Evolutionary conservation across 73 alveolate species (phyloP).

Genomic region (Tetrahymena thermophila): DNA sequence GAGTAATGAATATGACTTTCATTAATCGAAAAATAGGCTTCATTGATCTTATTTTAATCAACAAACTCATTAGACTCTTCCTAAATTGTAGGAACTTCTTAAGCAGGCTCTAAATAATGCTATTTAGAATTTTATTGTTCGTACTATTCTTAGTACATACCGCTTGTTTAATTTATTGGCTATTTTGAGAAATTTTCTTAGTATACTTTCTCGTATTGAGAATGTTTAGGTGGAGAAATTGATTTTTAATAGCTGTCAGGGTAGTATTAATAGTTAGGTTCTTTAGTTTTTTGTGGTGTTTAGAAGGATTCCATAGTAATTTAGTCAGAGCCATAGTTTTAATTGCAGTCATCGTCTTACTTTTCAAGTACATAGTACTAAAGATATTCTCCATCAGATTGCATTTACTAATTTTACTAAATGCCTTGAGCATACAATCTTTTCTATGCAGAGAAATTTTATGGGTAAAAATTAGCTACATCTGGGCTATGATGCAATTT

Average conservation of each 20-base stretch:
- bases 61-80: not conserved
- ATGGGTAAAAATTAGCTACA: not conserved
- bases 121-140: not conserved
- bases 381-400: not conserved
- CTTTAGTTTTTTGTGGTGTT: not conserved
- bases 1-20: not conserved
- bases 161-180: not conserved
- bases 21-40: not conserved
- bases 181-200: not conserved
- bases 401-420: not conserved
- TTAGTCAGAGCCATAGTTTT: not conserved
- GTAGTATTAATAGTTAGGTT: not conserved
- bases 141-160: not conserved
- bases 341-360: not conserved
- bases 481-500: not conserved
- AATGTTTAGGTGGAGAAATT: not conserved
- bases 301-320: not conserved
- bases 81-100: not conserved
- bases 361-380: not conserved
- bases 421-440: not conserved
- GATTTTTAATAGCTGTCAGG: not conserved
- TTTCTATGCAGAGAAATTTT: not conserved
- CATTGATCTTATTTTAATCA: not conserved
- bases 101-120: not conserved
- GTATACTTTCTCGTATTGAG: not conserved